Evolutionary conservation across 495 filamentous ascomycete species (phyloP), one percentile per base, ranked within the genome.

Genomic region (Pseudotulostoma volvatum): DNA sequence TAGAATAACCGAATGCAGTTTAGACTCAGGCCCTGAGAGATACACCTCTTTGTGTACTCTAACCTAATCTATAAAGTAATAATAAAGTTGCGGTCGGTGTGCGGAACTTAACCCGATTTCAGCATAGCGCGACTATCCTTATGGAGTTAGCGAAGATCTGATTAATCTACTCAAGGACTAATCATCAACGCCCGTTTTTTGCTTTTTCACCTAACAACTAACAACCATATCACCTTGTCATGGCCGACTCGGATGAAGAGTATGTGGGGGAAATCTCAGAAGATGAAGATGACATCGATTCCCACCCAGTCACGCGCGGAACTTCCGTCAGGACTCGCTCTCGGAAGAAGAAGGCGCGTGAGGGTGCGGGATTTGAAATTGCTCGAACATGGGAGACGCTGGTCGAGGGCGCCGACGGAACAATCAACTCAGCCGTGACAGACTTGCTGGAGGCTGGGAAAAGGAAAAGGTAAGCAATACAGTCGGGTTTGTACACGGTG

Each of bases 241-340:
- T 66, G 63, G 60, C 60, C 9, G 63, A 64, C 44, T 88, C 79
- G 40, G 77, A 95, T 51, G 81, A 77, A 46, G 87, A 94, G 45
- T 93, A 85, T 53, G 70, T 86, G 44, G 77, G 73, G 37, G 74
- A 76, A 37, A 61, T 70, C 38, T 85, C 84, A 4, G 85, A 85
- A 46, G 86, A 94, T 50, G 87, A 90, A 36, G 81, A 85, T 51
- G 81, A 87, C 23, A 67, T 75, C 39, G 61, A 61, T 44, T 59
- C 67, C 42, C 60, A 70, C 50, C 57, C 57, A 46, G 60, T 69
- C 23, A 56, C 64, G 18, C 44, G 60, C 36, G 49, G 54, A 18
- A 45, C 21, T 33, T 42, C 44, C 13, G 51, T 48, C 34, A 55
- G 56, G 16, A 56, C 59, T 8, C 62, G 58, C 40, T 60, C 64